Evolutionary conservation across 805 yeast species (phyloP), one percentile per base, ranked within the genome.

Genomic region (Candida awuae): DNA sequence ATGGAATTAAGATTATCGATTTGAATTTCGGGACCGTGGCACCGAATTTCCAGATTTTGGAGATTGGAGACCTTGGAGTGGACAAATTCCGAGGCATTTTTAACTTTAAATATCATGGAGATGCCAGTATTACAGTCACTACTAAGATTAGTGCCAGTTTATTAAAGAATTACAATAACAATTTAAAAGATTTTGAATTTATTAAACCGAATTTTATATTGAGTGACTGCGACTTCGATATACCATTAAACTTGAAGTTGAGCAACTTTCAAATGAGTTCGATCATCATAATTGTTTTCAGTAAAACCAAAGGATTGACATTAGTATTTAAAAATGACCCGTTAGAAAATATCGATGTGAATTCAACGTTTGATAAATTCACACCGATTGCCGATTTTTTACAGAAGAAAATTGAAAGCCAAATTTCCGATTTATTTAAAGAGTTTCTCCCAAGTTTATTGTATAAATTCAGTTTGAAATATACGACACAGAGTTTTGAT

Each of bases 271-370:
- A 71, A 49, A 67, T 86, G 37, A 74, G 79, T 41, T 92, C 94
- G 1, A 86, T 87, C 43, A 86, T 88, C 18, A 81, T 86, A 38
- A 76, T 85, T 45, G 95, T 86, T 4, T 86, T 83, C 56, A 75
- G 82, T 21, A 80, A 83, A 51, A 69, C 82, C 4, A 84, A 84
- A 53, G 95, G 95, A 1, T 68, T 86, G 41, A 86, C 95, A 0
- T 64, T 86, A 29, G 95, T 86, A 22, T 86, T 86, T 62, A 73
- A 88, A 50, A 86, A 86, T 58, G 95, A 86, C 58, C 95, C 95
- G 1, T 66, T 86, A 40, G 94, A 85, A 49, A 73, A 79, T 16
- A 85, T 86, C 45, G 78, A 77, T 50, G 94, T 86, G 12, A 75
- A 79, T 45, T 83, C 94, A 5, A 80, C 94, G n/a, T 86, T 86